Conservation (phyloP, 2,329 filamentous ascomycete species). For the Penicillium corylophilum region DNA sequence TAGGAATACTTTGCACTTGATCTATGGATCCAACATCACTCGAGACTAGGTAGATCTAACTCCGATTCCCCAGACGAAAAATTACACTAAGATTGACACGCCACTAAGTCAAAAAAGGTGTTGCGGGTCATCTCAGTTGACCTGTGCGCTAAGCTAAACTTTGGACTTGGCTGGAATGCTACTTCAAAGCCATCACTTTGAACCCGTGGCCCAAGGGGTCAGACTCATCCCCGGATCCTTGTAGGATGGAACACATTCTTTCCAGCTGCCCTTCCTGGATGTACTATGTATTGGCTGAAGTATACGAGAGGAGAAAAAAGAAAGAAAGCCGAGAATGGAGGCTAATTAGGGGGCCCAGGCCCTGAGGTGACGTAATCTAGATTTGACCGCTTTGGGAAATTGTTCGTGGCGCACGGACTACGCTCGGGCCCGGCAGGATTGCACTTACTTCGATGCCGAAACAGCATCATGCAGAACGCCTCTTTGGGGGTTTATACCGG, state of each 20-base stretch:
- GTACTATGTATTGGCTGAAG: background rate
- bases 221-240: background rate
- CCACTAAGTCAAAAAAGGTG: background rate
- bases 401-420: conserved; percentile 12
- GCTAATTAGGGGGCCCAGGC: conserved; percentile 18
- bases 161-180: background rate
- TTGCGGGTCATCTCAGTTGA: background rate
- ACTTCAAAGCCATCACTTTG: background rate
- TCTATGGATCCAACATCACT: no score
- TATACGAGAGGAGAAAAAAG: background rate
- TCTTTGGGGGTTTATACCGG: background rate
- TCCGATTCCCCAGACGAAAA: conserved; percentile 1
- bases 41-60: background rate
- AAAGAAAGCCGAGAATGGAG: background rate
- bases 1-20: no score
- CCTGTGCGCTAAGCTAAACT: background rate
- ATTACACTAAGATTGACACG: conserved; percentile 1
- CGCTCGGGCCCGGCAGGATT: conserved; percentile 6
- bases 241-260: background rate
- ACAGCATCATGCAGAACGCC: conserved; percentile 15
- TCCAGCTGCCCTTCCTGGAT: background rate
- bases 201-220: background rate
- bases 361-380: conserved; percentile 14
- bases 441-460: conserved; percentile 6
- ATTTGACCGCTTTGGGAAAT: conserved; percentile 3